These are phyloP conservation scores for Sextonia rubra DNA, from an alignment of 164 flowering plant genomes.

Conservation along the genomic window DNA sequence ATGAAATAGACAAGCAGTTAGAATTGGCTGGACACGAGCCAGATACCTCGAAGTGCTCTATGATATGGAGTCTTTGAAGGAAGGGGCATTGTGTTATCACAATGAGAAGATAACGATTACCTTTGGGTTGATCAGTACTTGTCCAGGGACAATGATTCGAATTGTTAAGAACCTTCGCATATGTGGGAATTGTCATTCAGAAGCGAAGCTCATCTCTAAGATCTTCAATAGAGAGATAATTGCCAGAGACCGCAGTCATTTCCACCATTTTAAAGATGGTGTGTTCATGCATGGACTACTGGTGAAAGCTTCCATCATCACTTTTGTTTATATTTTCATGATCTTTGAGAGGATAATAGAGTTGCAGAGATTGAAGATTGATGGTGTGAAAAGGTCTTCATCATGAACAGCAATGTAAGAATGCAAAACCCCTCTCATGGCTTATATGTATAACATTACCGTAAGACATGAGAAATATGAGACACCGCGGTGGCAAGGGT, in stretches of 20 bases:
- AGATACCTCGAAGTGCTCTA: slow-evolving; percentile 59
- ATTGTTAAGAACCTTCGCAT: slow-evolving; percentile 63
- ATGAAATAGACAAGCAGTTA: slow-evolving; percentile 43
- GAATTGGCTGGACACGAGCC: slow-evolving; percentile 45
- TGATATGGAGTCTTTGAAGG: slow-evolving; percentile 61
- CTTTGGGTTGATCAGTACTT: slow-evolving; percentile 64
- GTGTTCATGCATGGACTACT: slow-evolving; percentile 61
- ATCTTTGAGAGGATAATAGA: background rate
- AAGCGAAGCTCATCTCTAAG: slow-evolving; percentile 60
- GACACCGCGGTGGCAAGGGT: no score
- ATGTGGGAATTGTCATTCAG: slow-evolving; percentile 62
- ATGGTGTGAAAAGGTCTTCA: no score
- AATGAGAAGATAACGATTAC: slow-evolving; percentile 68
- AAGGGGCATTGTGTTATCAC: slow-evolving; percentile 44
- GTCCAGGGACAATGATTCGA: slow-evolving; percentile 51
- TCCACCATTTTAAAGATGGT: slow-evolving; percentile 73
- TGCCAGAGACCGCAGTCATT: slow-evolving; percentile 59
- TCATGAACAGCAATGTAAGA: no score
- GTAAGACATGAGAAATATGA: no score
- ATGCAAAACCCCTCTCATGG: no score
- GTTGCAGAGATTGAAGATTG: no score
- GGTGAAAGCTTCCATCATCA: slow-evolving; percentile 29
- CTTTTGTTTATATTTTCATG: background rate
- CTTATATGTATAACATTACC: no score
- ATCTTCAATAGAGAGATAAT: slow-evolving; percentile 59